Percentiles rank a stretch among this genome's conserved stretches.
Conservation (phyloP, 805 yeast genomes). For the Teunomyces gatunensis region DNA sequence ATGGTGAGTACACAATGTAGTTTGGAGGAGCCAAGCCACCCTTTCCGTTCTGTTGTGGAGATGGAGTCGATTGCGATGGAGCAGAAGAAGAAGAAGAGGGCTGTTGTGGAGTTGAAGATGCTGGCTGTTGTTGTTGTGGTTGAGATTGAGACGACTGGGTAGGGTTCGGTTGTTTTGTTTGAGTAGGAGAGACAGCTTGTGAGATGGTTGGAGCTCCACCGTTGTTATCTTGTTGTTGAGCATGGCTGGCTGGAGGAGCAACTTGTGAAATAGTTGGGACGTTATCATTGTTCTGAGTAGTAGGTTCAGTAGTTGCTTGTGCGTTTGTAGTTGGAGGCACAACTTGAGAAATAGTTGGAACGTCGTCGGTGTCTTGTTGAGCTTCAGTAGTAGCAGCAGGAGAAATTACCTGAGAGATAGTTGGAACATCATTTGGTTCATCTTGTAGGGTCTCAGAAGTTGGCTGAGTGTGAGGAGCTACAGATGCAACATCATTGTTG, state of each 20-base stretch:
- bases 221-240: slow-evolving; percentile 10
- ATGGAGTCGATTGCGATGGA: slow-evolving; percentile 4
- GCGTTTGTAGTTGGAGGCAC: not conserved
- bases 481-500: slow-evolving; percentile 9
- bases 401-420: slow-evolving; percentile 16
- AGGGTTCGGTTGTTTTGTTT: not conserved
- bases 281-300: not conserved
- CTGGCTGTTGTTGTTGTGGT: slow-evolving; percentile 11
- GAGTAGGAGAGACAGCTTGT: not conserved
- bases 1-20: slow-evolving; percentile 76
- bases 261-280: slow-evolving; percentile 19
- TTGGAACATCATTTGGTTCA: slow-evolving; percentile 27
- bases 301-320: not conserved
- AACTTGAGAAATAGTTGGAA: slow-evolving; percentile 8
- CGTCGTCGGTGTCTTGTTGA: slow-evolving; percentile 14
- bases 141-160: slow-evolving; percentile 9
- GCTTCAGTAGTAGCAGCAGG: slow-evolving; percentile 11
- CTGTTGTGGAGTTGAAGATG: slow-evolving; percentile 10
- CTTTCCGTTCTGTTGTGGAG: slow-evolving; percentile 9
- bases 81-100: slow-evolving; percentile 6
- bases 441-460: not conserved
- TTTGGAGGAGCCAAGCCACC: slow-evolving; percentile 44
- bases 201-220: not conserved
- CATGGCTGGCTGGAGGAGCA: slow-evolving; percentile 11
- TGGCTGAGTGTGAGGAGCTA: slow-evolving; percentile 9